Base-by-base conservation (phyloP, 257 asterid genomes). In the Solanum microdontum region DNA sequence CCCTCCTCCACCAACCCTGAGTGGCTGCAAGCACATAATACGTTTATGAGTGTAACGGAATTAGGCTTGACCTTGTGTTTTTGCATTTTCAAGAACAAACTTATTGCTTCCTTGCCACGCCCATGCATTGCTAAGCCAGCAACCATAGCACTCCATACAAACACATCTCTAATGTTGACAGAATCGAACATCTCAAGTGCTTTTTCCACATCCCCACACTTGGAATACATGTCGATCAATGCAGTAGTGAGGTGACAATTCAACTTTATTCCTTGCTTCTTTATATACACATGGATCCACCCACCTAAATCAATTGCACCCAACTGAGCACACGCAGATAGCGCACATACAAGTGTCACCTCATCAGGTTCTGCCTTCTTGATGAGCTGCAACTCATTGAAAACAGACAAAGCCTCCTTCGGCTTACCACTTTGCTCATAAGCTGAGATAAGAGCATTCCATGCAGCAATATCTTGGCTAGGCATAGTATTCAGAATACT, bases 101-200 rank as follows among this genome's bases (percentile, higher is more conserved):
- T 91, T 79, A 94, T 68, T 5, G 98, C 98, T 28, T 95, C 95
- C 58, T 74, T 82, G 2, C 98, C 97, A 39, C 90, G 85, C 39
- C 99, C 99, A 58, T 96, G 97, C 96, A 94, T 93, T 45, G 95
- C 96, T 6, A 93, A 86, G 32, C 95, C 99, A 37, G 95, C 98
- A 82, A 96, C 92, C 98, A 96, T 96, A 8, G 99, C 89, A 84
- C 96, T 96, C 98, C 98, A 96, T 15, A 93, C 94, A 39, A 88
- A 95, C 2, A 92, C 97, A 45, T 96, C 99, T 89, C 91, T 92
- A 34, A 80, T 75, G 6, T 91, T 89, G 51, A 90, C 88, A 1
- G 95, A 93, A 45, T 87, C 43, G 73, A 96, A 95, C 15, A 96
- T 94, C 37, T 93, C 95, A n/a, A 92, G 91, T 28, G 98, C 98